phyloP scores from a whole-genome alignment of 192 early-diverging fungal species.

The Coemansia furcata region DNA sequence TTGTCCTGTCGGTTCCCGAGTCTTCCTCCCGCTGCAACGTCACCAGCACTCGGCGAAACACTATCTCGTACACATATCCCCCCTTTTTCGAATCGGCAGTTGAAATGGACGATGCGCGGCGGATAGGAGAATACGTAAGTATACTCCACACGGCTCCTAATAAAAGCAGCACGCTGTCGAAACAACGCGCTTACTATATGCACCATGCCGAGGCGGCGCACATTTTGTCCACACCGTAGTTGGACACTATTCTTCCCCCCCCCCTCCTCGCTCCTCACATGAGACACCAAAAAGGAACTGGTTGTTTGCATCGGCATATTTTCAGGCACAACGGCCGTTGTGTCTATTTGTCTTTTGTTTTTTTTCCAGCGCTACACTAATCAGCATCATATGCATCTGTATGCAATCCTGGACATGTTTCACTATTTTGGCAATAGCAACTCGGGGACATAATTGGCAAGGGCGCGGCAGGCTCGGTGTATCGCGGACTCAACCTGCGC shows the following conservation, averaged over 20 bases:
- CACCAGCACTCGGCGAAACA: not conserved
- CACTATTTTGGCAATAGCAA: conserved; percentile 38
- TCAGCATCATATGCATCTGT: not conserved
- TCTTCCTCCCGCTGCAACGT: not conserved
- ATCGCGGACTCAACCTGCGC: conserved; percentile 62
- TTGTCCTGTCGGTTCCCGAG: not conserved
- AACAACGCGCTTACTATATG: not conserved
- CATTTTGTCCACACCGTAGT: not conserved
- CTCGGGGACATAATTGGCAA: conserved; percentile 73
- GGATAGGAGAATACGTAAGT: conserved; percentile 55
- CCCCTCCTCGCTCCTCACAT: not conserved
- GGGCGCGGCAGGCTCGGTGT: conserved; percentile 72
- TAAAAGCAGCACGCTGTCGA: not conserved
- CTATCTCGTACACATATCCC: not conserved
- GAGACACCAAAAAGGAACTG: not conserved
- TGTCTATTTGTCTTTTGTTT: not conserved
- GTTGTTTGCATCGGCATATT: too few relatives aligned
- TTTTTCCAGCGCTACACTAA: not conserved
- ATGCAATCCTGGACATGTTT: not conserved
- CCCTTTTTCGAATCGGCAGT: not conserved
- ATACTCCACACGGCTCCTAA: not conserved
- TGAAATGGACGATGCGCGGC: conserved; percentile 38
- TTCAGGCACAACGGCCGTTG: not conserved
- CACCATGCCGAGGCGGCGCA: not conserved
- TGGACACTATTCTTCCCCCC: not conserved